Evolutionary conservation across 2,329 filamentous ascomycete species (phyloP), one percentile per base, ranked within the genome.

Genomic region (Colletotrichum coccodes): DNA sequence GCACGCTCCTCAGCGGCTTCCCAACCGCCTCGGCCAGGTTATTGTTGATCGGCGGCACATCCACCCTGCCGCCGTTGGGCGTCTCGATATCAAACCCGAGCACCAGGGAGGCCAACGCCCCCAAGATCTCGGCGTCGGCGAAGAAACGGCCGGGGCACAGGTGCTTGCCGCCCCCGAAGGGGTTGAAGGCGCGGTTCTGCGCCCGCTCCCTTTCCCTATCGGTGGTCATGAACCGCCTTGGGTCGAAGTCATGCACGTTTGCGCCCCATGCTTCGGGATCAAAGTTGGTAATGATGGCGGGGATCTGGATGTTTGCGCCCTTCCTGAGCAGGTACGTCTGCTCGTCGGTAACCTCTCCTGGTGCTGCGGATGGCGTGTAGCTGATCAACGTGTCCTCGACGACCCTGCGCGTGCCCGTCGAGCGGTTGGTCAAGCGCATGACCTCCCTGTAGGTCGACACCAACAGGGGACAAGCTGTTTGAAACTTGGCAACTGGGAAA

Each of bases 81-180:
- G 64, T 53, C 16, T 76, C 67, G 9, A 75, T 65, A 14, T 76
- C 75, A 49, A 72, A 76, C 4, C 73, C 73, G 3, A 75, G 61
- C 5, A 72, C 66, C 6, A 76, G 52, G 1, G 72, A 67, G 6
- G 63, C 68, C 62, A 74, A 34, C 6, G 75, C 40, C 3, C 72
- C 75, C 53, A 77, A 57, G 38, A 73, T 77, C 70, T 81, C 79
- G 0, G 76, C 68, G 18, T 74, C 62, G 3, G 79, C 79, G 56
- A 80, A 78, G 32, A 76, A 75, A 0, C 78, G 70, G 0, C 79
- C 79, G 0, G 79, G 79, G n/a, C 78, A 80, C 0, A 79, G 73
- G 53, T 78, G 72, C 21, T 72, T 76, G 1, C 78, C 78, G 21
- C 78, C 77, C 6, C 79, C 79, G 49, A 80, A 79, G 0, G 79